Conservation (phyloP, 2,329 filamentous ascomycete genomes). For the Sclerotiophoma versabilis region DNA sequence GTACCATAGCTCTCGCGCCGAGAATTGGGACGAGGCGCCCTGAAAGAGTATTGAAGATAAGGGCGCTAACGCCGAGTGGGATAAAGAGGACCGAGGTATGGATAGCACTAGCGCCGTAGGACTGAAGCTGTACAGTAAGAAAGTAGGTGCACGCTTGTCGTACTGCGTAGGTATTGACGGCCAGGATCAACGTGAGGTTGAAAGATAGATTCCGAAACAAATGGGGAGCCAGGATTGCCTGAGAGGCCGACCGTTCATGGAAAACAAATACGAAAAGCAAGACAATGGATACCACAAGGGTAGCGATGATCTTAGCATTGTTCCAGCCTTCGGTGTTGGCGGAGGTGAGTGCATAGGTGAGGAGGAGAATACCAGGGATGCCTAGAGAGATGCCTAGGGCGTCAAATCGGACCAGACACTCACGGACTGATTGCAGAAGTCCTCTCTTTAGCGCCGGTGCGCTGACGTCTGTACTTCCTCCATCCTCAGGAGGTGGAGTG, state of each 20-base stretch:
- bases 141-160: slow-evolving; percentile 8
- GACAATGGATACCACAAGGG: slow-evolving; percentile 1
- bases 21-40: not conserved
- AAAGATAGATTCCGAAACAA: not conserved
- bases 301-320: not conserved
- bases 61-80: slow-evolving; percentile 4
- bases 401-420: slow-evolving; percentile 3
- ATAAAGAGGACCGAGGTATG: slow-evolving; percentile 12
- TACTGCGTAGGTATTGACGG: slow-evolving; percentile 9
- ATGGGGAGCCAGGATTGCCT: not conserved
- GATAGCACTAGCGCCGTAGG: slow-evolving; percentile 4
- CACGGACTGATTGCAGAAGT: not conserved
- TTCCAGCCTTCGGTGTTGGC: slow-evolving; percentile 4
- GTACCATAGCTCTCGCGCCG: not conserved
- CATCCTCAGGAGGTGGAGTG: not conserved
- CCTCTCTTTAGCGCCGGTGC: not conserved
- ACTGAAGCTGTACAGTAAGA: slow-evolving; percentile 11
- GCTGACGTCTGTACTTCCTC: not conserved
- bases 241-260: not conserved
- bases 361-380: slow-evolving; percentile 5
- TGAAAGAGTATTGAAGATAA: slow-evolving; percentile 4
- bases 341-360: slow-evolving; percentile 5
- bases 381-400: not conserved
- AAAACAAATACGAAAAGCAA: not conserved
- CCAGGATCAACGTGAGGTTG: not conserved